Evolutionary conservation across 257 asterid species (phyloP).

Genomic region (Linaria vulgaris): DNA sequence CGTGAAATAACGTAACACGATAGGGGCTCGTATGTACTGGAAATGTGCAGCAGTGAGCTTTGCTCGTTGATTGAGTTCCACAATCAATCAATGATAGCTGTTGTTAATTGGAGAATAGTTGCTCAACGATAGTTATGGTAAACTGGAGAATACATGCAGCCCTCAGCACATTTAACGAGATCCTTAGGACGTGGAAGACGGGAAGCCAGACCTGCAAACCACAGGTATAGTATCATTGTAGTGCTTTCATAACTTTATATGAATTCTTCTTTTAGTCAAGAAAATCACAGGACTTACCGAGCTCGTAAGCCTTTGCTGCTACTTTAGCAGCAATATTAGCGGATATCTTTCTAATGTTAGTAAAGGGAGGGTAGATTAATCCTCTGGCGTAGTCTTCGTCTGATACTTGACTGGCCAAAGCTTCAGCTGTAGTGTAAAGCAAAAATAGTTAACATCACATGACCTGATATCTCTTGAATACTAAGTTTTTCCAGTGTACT

Average conservation of each 20-base stretch:
- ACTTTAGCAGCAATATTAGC: conserved; percentile 88
- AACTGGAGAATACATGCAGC: conserved; percentile 91
- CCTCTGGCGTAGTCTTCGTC: conserved; percentile 77
- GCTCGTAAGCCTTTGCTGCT: conserved; percentile 93
- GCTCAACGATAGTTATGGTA: conserved; percentile 66
- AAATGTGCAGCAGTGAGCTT: too few relatives aligned
- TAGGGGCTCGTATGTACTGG: too few relatives aligned
- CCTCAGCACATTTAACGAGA: conserved; percentile 74
- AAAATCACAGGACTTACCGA: conserved; percentile 48
- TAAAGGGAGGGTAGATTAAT: conserved; percentile 81
- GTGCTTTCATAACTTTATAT: background rate
- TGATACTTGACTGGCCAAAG: conserved; percentile 69
- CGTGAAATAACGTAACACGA: too few relatives aligned
- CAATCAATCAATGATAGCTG: too few relatives aligned
- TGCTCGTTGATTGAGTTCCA: too few relatives aligned
- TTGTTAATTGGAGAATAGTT: too few relatives aligned
- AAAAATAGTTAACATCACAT: background rate
- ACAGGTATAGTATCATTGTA: conserved; percentile 21
- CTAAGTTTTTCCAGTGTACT: conserved; percentile 30
- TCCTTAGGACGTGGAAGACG: conserved; percentile 83
- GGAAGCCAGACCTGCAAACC: conserved; percentile 70
- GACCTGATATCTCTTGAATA: background rate
- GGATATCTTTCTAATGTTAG: conserved; percentile 76
- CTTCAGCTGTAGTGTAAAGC: conserved; percentile 59
- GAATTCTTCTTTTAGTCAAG: background rate